These are phyloP conservation scores for Ceratocystis ficicola DNA, from an alignment of 2,329 filamentous ascomycete genomes.

Conservation along the genomic window DNA sequence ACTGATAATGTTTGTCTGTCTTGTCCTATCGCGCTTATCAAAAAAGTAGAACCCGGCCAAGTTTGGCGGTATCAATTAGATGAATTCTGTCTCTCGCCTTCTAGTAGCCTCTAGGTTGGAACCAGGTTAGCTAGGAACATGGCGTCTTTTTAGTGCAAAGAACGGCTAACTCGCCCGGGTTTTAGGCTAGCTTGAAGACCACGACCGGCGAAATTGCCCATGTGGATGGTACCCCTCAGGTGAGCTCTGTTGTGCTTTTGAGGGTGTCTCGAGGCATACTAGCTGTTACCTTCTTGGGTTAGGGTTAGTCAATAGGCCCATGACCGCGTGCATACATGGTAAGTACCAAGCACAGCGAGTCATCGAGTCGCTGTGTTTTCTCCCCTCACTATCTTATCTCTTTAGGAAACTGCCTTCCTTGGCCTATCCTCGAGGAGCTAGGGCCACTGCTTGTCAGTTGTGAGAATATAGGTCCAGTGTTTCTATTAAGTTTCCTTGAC, in stretches of 20 bases:
- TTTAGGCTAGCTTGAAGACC: not conserved
- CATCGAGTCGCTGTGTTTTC: not conserved
- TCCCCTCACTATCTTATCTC: not conserved
- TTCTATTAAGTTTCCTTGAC: too few relatives aligned
- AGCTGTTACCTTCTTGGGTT: not conserved
- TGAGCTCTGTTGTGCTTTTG: not conserved
- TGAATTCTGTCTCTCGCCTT: not conserved
- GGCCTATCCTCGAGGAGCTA: not conserved
- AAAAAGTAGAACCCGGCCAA: constrained; percentile 1
- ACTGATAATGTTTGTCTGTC: not conserved
- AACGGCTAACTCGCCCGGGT: constrained; percentile 1
- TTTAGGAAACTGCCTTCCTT: not conserved
- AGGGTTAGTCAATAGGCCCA: not conserved
- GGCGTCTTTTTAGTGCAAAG: not conserved
- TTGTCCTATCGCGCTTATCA: constrained; percentile 4
- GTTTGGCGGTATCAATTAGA: not conserved
- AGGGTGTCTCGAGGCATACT: not conserved
- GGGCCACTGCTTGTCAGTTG: not conserved
- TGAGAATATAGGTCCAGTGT: too few relatives aligned
- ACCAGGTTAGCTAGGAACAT: not conserved
- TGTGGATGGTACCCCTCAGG: not conserved
- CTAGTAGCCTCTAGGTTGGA: not conserved
- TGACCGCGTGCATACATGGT: too few relatives aligned
- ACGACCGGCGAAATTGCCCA: not conserved
- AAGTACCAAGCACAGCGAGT: too few relatives aligned